Conservation (phyloP, 108 stramenopile species). For the Schizochytrium sp. region DNA sequence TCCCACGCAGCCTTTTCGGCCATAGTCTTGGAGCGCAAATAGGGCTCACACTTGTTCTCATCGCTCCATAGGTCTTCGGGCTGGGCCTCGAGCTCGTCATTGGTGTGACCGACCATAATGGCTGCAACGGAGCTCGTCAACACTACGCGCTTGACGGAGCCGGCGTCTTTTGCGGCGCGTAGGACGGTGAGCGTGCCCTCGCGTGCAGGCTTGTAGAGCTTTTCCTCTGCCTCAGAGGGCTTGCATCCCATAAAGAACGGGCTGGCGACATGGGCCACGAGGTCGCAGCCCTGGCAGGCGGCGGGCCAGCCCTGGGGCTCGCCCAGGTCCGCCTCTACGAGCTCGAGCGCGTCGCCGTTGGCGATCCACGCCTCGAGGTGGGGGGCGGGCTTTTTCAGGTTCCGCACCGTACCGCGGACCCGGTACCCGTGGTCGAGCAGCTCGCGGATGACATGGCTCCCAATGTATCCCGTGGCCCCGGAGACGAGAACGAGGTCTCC, state of each 20-base stretch:
- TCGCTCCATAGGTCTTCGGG: background rate
- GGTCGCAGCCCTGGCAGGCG: background rate
- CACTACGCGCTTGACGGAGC: background rate
- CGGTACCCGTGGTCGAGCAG: background rate
- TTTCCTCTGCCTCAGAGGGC: background rate
- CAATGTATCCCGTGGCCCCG: conserved; percentile 18
- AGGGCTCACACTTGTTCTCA: background rate
- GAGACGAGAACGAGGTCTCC: background rate
- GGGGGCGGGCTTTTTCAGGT: background rate
- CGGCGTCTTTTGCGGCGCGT: background rate
- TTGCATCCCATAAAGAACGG: background rate
- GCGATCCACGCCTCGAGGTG: background rate
- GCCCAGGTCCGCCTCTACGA: conserved; percentile 15
- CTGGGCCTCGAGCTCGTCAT: background rate
- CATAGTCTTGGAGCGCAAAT: background rate
- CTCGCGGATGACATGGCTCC: background rate
- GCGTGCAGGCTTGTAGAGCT: background rate
- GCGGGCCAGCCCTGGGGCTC: background rate
- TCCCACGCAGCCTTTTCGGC: conserved; percentile 22
- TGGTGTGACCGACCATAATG: background rate
- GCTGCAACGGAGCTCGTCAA: background rate
- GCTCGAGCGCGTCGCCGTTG: background rate
- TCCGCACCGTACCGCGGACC: conserved; percentile 18
- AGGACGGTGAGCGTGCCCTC: conserved; percentile 21
- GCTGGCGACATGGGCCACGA: conserved; percentile 11